Conservation (phyloP, 1,139 yeast species). For the Suhomyces wounanorum region DNA sequence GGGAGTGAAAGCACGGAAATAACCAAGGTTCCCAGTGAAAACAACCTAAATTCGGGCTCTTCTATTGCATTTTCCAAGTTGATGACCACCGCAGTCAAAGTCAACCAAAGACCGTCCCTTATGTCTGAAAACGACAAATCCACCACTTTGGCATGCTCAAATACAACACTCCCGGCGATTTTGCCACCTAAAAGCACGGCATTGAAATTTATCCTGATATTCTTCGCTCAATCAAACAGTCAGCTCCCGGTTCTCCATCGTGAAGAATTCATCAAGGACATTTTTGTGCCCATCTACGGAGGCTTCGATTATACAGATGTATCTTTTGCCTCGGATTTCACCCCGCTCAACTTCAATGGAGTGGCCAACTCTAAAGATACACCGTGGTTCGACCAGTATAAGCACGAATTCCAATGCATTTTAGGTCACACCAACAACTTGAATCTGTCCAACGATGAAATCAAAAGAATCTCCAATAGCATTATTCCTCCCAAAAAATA, state of each 20-base stretch:
- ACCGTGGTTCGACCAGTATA: constrained; percentile 50
- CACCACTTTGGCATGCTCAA: neutral
- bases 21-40: neutral
- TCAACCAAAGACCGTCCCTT: constrained; percentile 30
- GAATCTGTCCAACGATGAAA: constrained; percentile 13
- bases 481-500: constrained; percentile 49
- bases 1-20: neutral
- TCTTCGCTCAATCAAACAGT: constrained; percentile 77
- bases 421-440: constrained; percentile 6
- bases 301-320: constrained; percentile 51
- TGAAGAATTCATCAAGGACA: constrained; percentile 64
- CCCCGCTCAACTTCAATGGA: constrained; percentile 46
- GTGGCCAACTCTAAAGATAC: constrained; percentile 26
- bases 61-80: constrained; percentile 68
- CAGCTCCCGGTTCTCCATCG: constrained; percentile 83
- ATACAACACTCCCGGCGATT: constrained; percentile 41
- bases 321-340: constrained; percentile 62
- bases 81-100: constrained; percentile 74
- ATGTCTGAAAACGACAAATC: constrained; percentile 1
- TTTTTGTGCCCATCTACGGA: constrained; percentile 82
- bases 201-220: constrained; percentile 62
- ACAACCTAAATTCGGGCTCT: neutral
- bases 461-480: constrained; percentile 32
- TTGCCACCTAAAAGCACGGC: constrained; percentile 77
- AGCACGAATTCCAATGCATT: constrained; percentile 29